Evolutionary conservation across 768 basidiomycete genomes (phyloP).

Genomic region (Trichaptum fuscoviolaceum): DNA sequence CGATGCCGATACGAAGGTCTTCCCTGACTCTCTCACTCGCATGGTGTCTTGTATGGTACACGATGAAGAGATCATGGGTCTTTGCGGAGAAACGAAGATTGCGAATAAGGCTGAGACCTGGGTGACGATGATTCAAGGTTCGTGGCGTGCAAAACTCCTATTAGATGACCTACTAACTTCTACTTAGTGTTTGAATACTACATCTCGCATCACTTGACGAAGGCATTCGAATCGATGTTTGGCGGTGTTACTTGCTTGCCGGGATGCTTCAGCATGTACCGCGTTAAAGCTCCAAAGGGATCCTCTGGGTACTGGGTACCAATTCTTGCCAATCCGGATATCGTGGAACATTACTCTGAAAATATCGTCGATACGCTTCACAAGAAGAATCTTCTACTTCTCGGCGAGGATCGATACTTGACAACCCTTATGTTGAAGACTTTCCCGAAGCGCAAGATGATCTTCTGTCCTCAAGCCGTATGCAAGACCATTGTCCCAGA

Average conservation of each 20-base stretch:
- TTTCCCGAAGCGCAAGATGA: constrained; percentile 98
- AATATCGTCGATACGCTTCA: constrained; percentile 99
- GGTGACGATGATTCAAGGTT: constrained; percentile 99
- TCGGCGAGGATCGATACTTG: constrained; percentile 99
- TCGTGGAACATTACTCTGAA: constrained; percentile 98
- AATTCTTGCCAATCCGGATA: constrained; percentile 96
- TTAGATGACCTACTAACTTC: neutral
- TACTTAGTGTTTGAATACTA: constrained; percentile 95
- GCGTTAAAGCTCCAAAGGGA: constrained; percentile 99
- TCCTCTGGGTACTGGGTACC: constrained; percentile 97
- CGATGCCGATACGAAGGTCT: constrained; percentile 97
- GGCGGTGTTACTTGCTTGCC: constrained; percentile 99
- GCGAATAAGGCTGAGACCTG: constrained; percentile 99
- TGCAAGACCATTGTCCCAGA: constrained; percentile 99
- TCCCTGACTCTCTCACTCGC: constrained; percentile 94
- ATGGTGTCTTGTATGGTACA: constrained; percentile 97
- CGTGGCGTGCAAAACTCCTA: constrained; percentile 24
- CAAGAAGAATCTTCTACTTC: constrained; percentile 96
- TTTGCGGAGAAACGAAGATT: constrained; percentile 99
- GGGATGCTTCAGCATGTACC: constrained; percentile 99
- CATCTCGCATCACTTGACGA: constrained; percentile 98
- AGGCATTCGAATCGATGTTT: constrained; percentile 99
- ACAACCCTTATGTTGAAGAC: constrained; percentile 98
- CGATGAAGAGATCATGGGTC: constrained; percentile 97
- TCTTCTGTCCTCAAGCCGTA: constrained; percentile 98